Percentiles rank a stretch among this genome's conserved stretches.
phyloP scores from a whole-genome alignment of 2,329 filamentous ascomycete genomes.

The Aspergillus vadensis region DNA sequence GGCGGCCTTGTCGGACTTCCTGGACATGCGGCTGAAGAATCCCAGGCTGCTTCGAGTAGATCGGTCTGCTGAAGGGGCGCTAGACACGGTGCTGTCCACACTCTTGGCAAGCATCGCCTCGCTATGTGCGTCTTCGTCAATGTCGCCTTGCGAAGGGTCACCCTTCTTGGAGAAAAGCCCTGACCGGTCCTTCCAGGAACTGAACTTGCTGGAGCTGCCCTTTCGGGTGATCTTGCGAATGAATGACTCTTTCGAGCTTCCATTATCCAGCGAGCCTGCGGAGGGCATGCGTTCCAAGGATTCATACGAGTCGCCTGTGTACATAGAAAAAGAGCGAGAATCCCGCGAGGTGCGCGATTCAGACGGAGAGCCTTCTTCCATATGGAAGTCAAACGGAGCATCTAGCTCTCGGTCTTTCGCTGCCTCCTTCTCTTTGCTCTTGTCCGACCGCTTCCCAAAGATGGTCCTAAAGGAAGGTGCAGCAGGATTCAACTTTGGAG shows the following conservation, averaged over 20 bases:
- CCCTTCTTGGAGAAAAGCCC: conserved; percentile 51
- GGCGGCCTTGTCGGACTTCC: conserved; percentile 44
- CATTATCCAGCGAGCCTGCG: conserved; percentile 43
- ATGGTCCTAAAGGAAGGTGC: conserved; percentile 83
- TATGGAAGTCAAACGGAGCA: conserved; percentile 32
- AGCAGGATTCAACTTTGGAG: conserved; percentile 76
- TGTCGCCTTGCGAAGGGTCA: conserved; percentile 46
- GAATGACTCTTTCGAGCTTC: conserved; percentile 50
- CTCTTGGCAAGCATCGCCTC: conserved; percentile 48
- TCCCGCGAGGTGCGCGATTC: conserved; percentile 49
- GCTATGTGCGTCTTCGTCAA: conserved; percentile 45
- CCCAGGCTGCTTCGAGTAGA: conserved; percentile 47
- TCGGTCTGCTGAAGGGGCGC: conserved; percentile 46
- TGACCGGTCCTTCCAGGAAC: conserved; percentile 54
- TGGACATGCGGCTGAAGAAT: conserved; percentile 52
- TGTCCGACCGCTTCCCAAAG: conserved; percentile 56
- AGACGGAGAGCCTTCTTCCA: conserved; percentile 46
- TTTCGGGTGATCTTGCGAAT: conserved; percentile 56
- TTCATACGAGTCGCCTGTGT: conserved; percentile 51
- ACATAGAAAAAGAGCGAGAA: conserved; percentile 47
- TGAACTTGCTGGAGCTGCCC: conserved; percentile 54
- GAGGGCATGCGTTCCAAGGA: conserved; percentile 51
- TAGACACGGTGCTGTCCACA: conserved; percentile 45
- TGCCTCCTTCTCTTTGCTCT: conserved; percentile 48
- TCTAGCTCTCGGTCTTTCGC: conserved; percentile 37